Evolutionary conservation across 2,329 filamentous ascomycete genomes (phyloP), one percentile per base, ranked within the genome.

Genomic region (Scedosporium boydii): DNA sequence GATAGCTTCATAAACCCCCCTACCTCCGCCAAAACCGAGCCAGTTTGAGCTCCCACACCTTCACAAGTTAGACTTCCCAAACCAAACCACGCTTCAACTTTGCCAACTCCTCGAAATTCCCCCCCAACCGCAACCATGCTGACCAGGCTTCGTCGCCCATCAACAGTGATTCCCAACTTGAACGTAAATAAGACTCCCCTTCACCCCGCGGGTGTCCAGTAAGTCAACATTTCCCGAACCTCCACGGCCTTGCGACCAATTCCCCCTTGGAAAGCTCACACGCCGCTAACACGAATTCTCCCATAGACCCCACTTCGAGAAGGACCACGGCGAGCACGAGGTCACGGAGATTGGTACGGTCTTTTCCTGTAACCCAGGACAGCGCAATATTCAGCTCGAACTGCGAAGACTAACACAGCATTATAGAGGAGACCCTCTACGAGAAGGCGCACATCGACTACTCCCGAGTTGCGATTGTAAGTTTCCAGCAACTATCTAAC

Each of bases 401-500:
- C 38, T 29, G 66, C 68, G 68, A 66, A 66, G 63, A 65, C 64
- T 66, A 64, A 67, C 63, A 59, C 46, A 23, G 23, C 9, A 46
- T 53, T 57, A 61, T 67, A 80, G 83, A 99, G 80, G 92, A 98
- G 80, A 91, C 96, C 77, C 89, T 99, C 65, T 93, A 98, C 78
- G 91, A 97, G 78, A 92, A 89, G 74, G 95, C 95, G 69, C 93
- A 99, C 84, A 99, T 99, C 74, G 95, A 99, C 84, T 99, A 98
- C 76, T 90, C 98, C 79, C 90, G 92, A 74, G 95, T 99, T 72
- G 91, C 95, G 67, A 99, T 99, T 82, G 93, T 96, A 84, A 76
- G 90, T 75, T 63, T 16, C 26, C 48, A 53, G 41, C 29, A 34
- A 10, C 29, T 34, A 34, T 9, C 51, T 12, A 27, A 26, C 21